Evolutionary conservation across 352 stramenopile genomes (phyloP), one percentile per base, ranked within the genome.

Genomic region (Hyaloperonospora arabidopsidis): DNA sequence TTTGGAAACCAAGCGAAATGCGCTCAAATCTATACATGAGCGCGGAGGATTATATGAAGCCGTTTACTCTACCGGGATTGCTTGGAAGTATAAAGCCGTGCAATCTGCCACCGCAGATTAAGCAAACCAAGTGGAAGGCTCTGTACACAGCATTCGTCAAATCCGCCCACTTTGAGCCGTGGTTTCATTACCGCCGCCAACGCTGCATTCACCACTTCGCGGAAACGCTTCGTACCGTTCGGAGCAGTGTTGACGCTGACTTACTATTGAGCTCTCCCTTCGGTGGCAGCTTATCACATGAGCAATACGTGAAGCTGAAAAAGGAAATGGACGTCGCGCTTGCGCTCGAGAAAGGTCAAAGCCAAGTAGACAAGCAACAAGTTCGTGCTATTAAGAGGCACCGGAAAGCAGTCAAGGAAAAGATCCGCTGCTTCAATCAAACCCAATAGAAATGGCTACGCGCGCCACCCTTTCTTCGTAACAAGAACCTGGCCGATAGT

Each of bases 141-240:
- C 49, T 92, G 28, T 92, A 92, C 63, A 82, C 67, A 5, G 72
- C 67, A 5, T 92, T 92, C 48, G 67, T 90, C 17, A 67, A 65
- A 2, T 87, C 77, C 2, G 74, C 77, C 18, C 79, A 92, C 38
- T 92, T 92, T 41, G 54, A 79, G 38, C 77, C 82, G 13, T 92
- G 82, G 82, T 92, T 92, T 48, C 63, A 51, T 28, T 87, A 79
- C 43, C 79, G 76, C 13, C 75, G 82, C 11, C 65, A 79, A 38
- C 69, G 76, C 14, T 92, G 82, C 57, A 72, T 89, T 53, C 57
- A 72, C 35, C 74, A 88, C 45, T 89, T 92, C 49, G 66, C 69
- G 2, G 59, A 72, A 10, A 83, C 80, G 17, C 60, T 92, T 29
- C 74, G 70, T 8, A 63, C 66, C 0, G 44, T 92, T 45, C 79